These are phyloP conservation scores for Lanmaoa rubissima DNA, from an alignment of 768 basidiomycete genomes.

Conservation along the genomic window DNA sequence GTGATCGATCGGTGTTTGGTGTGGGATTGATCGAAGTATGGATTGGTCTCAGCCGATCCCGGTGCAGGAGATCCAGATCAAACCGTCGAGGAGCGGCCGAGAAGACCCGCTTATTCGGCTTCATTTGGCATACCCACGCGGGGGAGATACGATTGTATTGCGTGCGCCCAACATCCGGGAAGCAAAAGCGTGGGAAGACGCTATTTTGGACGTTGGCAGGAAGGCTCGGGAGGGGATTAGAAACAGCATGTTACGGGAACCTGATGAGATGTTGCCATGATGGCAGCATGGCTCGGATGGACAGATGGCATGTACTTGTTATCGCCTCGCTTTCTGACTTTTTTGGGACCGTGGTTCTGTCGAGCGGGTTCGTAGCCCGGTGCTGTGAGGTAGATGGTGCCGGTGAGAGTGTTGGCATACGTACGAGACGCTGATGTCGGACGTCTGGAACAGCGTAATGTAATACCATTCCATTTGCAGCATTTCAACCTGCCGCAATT, in stretches of 20 bases:
- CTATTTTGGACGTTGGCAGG: slow-evolving; percentile 30
- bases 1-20: not conserved
- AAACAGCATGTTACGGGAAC: not conserved
- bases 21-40: not conserved
- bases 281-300: not conserved
- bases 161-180: slow-evolving; percentile 58
- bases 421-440: too few species aligned
- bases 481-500: too few species aligned
- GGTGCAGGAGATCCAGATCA: slow-evolving; percentile 62
- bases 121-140: slow-evolving; percentile 64
- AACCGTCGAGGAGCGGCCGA: slow-evolving; percentile 46
- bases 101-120: slow-evolving; percentile 73
- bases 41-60: slow-evolving; percentile 58
- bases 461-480: too few species aligned
- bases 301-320: slow-evolving; percentile 10
- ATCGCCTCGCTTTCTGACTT: not conserved
- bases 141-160: slow-evolving; percentile 66
- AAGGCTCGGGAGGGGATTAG: slow-evolving; percentile 16
- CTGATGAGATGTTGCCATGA: not conserved
- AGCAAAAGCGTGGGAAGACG: slow-evolving; percentile 51
- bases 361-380: too few species aligned
- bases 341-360: not conserved
- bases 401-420: too few species aligned
- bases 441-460: too few species aligned
- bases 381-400: too few species aligned